Conservation (phyloP, 2,329 filamentous ascomycete species). For the Fusarium neocosmosporiellum region DNA sequence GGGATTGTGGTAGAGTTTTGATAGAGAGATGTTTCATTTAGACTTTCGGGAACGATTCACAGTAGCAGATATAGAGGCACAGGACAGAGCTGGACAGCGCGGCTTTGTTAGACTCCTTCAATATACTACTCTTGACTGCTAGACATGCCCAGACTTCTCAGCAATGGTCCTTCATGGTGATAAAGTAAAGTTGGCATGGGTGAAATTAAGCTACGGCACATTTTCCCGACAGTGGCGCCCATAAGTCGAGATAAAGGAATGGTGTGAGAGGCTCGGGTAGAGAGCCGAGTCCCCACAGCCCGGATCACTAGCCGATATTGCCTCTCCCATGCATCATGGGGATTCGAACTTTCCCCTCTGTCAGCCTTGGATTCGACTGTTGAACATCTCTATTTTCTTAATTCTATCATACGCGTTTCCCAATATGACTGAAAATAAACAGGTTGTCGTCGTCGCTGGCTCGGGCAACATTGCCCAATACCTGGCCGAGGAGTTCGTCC, state of each 20-base stretch:
- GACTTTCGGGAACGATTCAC: background rate
- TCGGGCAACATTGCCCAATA: slow-evolving; percentile 1
- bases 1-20: background rate
- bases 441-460: background rate
- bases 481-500: background rate
- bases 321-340: background rate
- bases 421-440: background rate
- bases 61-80: background rate
- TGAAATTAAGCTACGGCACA: background rate
- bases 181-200: background rate
- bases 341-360: background rate
- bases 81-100: background rate
- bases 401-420: background rate
- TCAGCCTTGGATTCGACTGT: background rate
- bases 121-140: background rate
- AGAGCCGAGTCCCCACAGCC: background rate
- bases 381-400: background rate
- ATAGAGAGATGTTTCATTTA: background rate
- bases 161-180: background rate
- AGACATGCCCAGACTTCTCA: background rate
- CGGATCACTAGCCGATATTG: background rate
- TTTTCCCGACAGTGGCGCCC: background rate
- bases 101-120: background rate
- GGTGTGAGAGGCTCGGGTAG: background rate
- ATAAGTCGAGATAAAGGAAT: background rate